These are phyloP conservation scores for Haplosporangium sp. DNA, from an alignment of 371 early-diverging fungal genomes.

Conservation along the genomic window DNA sequence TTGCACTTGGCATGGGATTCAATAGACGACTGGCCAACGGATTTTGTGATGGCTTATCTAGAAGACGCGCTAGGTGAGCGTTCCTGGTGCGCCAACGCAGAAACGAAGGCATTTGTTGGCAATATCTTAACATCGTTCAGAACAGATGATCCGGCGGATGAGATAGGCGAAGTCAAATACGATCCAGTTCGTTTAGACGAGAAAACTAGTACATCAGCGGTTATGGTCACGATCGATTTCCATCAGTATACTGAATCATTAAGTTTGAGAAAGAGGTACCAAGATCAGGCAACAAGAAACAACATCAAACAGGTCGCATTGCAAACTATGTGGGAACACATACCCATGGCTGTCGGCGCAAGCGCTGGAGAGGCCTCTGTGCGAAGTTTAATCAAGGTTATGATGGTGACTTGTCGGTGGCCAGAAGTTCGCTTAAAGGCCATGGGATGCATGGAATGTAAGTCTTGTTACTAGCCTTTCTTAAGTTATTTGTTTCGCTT, in stretches of 20 bases:
- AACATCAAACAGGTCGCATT: slow-evolving; percentile 40
- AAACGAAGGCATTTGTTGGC: slow-evolving; percentile 42
- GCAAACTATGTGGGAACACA: slow-evolving; percentile 41
- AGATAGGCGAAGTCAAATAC: slow-evolving; percentile 23
- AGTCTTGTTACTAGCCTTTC: background rate
- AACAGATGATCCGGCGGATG: slow-evolving; percentile 22
- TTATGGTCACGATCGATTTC: slow-evolving; percentile 44
- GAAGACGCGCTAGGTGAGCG: slow-evolving; percentile 53
- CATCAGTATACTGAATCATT: slow-evolving; percentile 31
- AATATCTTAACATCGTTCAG: slow-evolving; percentile 47
- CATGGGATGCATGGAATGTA: slow-evolving; percentile 55
- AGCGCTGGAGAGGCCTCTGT: slow-evolving; percentile 37
- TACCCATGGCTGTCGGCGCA: slow-evolving; percentile 23
- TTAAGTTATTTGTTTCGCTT: background rate
- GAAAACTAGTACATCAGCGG: slow-evolving; percentile 28
- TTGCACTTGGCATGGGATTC: slow-evolving; percentile 51
- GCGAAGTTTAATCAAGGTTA: slow-evolving; percentile 47
- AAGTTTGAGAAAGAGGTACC: slow-evolving; percentile 29
- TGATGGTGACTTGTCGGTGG: slow-evolving; percentile 54
- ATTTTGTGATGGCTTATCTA: slow-evolving; percentile 54
- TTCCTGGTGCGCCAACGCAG: slow-evolving; percentile 48
- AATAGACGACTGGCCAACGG: slow-evolving; percentile 50
- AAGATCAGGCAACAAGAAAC: slow-evolving; percentile 21
- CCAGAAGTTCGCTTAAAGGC: slow-evolving; percentile 48
- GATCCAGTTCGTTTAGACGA: slow-evolving; percentile 51